Evolutionary conservation across 2,329 filamentous ascomycete genomes (phyloP).

Genomic region (Hypoxylon sp.): DNA sequence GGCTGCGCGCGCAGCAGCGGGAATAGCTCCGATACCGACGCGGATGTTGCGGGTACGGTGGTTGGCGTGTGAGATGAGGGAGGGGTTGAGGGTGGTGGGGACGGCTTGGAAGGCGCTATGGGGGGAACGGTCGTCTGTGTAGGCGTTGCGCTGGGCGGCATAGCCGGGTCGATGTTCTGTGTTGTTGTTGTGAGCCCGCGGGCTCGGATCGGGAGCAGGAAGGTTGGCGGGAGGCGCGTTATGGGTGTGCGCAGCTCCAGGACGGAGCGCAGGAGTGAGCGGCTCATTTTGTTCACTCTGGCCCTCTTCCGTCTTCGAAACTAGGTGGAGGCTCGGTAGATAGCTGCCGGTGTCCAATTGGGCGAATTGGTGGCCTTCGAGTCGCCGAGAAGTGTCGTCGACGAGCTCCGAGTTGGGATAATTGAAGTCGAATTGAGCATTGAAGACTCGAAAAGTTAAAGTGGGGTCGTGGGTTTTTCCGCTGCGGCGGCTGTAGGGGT

Average conservation of each 20-base stretch:
- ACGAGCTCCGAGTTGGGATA: constrained; percentile 23
- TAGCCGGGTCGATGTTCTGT: constrained; percentile 54
- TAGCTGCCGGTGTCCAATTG: constrained; percentile 16
- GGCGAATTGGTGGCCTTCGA: constrained; percentile 14
- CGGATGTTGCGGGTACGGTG: constrained; percentile 66
- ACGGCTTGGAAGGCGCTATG: constrained; percentile 23
- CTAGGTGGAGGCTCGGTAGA: not conserved
- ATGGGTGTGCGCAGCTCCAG: constrained; percentile 70
- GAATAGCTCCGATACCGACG: constrained; percentile 67
- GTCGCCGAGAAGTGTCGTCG: constrained; percentile 7
- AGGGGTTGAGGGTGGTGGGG: constrained; percentile 23
- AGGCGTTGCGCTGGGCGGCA: constrained; percentile 49
- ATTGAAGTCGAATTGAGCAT: constrained; percentile 20
- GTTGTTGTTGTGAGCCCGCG: constrained; percentile 48
- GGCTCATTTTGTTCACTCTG: constrained; percentile 62
- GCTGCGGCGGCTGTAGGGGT: not conserved
- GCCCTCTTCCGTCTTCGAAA: not conserved
- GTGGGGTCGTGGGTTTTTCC: constrained; percentile 43
- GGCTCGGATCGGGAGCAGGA: constrained; percentile 67
- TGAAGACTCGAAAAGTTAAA: constrained; percentile 43
- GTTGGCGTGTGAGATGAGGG: constrained; percentile 17
- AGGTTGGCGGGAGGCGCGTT: constrained; percentile 63
- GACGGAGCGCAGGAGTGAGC: constrained; percentile 74
- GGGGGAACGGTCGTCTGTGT: constrained; percentile 39
- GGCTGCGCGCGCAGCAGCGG: constrained; percentile 81